Conservation (phyloP, 2,329 filamentous ascomycete genomes). For the Colletotrichum sojae region DNA sequence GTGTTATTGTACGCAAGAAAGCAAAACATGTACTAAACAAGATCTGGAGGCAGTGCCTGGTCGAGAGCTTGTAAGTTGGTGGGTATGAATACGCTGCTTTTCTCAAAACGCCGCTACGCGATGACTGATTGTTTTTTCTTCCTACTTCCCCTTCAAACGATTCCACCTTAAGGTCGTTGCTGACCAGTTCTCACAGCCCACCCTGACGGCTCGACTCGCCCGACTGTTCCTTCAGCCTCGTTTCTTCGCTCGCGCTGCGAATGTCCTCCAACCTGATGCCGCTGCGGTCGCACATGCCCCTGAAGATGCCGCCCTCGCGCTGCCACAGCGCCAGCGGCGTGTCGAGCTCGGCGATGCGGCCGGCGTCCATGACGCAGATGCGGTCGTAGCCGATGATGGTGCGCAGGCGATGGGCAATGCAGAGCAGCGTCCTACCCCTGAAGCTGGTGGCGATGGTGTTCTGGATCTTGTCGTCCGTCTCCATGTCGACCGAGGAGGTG, state of each 20-base stretch:
- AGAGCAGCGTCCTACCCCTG: conserved; percentile 87
- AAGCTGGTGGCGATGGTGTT: conserved; percentile 88
- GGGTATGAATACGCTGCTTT: conserved; percentile 3
- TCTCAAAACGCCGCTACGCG: not conserved
- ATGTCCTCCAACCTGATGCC: conserved; percentile 77
- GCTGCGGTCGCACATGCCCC: conserved; percentile 89
- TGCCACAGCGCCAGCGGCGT: conserved; percentile 82
- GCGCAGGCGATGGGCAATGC: conserved; percentile 91
- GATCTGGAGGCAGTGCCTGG: not conserved
- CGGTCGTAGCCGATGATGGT: conserved; percentile 96
- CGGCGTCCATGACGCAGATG: conserved; percentile 96
- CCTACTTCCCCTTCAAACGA: not conserved
- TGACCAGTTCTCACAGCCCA: conserved; percentile 11
- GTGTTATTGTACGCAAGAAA: not conserved
- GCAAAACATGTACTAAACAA: not conserved
- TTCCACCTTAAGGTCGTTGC: not conserved
- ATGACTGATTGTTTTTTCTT: not conserved
- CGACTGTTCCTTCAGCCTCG: conserved; percentile 42
- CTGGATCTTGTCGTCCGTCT: conserved; percentile 97
- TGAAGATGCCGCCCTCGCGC: conserved; percentile 80
- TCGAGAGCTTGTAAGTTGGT: not conserved
- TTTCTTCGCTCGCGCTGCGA: conserved; percentile 55
- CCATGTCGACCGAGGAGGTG: conserved; percentile 93
- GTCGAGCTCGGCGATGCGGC: conserved; percentile 88
- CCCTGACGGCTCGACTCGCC: conserved; percentile 37